These are phyloP conservation scores for Litchi chinensis DNA, from an alignment of 345 rosid species.

Conservation along the genomic window DNA sequence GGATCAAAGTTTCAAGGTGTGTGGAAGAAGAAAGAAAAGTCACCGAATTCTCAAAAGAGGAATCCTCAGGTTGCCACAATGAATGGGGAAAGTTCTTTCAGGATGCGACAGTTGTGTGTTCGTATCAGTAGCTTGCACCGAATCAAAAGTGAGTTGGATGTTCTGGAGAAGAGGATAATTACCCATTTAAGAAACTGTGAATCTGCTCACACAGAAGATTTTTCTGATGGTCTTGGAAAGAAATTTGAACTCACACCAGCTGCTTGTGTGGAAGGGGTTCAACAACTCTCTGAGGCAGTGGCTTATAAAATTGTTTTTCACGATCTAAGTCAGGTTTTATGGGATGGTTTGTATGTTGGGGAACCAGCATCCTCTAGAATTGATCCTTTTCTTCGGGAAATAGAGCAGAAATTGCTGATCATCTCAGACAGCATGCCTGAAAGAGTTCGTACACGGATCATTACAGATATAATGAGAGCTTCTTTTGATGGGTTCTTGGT, in stretches of 20 bases:
- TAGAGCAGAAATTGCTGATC: conserved; percentile 62
- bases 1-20: conserved; percentile 90
- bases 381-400: conserved; percentile 72
- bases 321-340: conserved; percentile 74
- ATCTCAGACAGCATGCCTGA: conserved; percentile 77
- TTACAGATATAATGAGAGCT: conserved; percentile 86
- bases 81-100: conserved; percentile 69
- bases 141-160: conserved; percentile 74
- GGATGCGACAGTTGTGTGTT: conserved; percentile 71
- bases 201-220: conserved; percentile 83
- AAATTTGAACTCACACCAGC: conserved; percentile 83
- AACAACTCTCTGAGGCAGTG: conserved; percentile 81
- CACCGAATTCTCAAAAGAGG: conserved; percentile 62
- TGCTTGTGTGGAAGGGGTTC: conserved; percentile 88
- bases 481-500: conserved; percentile 88
- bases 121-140: conserved; percentile 82
- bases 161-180: conserved; percentile 76
- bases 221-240: conserved; percentile 77
- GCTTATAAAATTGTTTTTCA: conserved; percentile 83
- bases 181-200: conserved; percentile 94
- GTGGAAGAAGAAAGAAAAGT: conserved; percentile 94
- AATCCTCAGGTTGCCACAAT: conserved; percentile 69
- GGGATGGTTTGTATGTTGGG: conserved; percentile 92
- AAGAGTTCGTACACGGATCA: conserved; percentile 75
- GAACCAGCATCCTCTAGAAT: conserved; percentile 77